Base-by-base conservation (phyloP, 129 eudicot genomes). In the Pulicaria dysenterica region DNA sequence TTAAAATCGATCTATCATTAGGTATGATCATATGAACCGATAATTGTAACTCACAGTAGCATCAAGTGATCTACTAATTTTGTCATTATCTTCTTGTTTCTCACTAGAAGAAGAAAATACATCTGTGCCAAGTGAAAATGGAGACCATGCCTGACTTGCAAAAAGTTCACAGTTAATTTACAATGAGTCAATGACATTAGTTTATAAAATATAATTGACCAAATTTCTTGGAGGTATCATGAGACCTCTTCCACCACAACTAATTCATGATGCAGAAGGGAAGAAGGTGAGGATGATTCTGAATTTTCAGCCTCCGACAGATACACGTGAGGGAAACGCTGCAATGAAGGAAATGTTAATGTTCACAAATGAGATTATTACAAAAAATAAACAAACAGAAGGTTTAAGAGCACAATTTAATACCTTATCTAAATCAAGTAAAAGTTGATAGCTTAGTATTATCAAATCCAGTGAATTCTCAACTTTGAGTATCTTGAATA, bases 101-200 rank as follows among this genome's bases (percentile, higher is more conserved):
- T 76, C 82, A 74, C 79, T 68, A 45, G 60, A 48, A 64, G 77
- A 48, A 75, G 31, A 24, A 24, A 24, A 24, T 24, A 56, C 55
- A 65, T 92, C 91, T 36, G 73, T 15, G 40, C 87, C 86, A 74
- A 85, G 73, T 60, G 44, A 36, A 85, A 90, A 88, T 17, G 98
- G 97, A 60, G 82, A 84, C 98, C 98, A 94, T 16, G 96, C 98
- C 98, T 94, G 84, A 75, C 36, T 74, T 67, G 39, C 16, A 83
- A 62, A 46, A 79, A 56, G 38, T 40, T 37, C 31, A 10, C 36
- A 49, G 31, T 50, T 77, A 40, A 37, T 47, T 38, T 6, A 54
- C 17, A 24, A 73, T n/a, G n/a, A n/a, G n/a, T n/a, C n/a, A n/a
- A n/a, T 49, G 43, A 73, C 12, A 10, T 45, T 54, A 3, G 47